Percentiles rank a stretch among this genome's conserved stretches.
Conservation (phyloP, 257 asterid species). For the Ocimum tenuiflorum region DNA sequence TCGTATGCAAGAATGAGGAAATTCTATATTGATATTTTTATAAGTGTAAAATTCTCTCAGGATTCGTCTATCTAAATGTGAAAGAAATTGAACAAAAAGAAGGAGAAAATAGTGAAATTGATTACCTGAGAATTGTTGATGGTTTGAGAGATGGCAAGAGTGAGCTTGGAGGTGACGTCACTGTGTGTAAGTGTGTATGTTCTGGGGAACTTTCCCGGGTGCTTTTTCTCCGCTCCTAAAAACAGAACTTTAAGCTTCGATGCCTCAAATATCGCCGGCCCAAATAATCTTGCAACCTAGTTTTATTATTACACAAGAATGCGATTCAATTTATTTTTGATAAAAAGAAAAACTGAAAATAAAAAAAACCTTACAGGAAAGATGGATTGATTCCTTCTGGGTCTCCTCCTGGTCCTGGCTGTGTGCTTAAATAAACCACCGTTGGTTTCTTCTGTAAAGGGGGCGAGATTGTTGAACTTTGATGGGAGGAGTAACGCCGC, state of each 20-base stretch:
- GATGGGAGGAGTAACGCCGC: constrained; percentile 41
- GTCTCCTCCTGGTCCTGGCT: constrained; percentile 40
- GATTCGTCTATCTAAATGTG: too few species aligned
- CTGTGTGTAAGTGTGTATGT: constrained; percentile 79
- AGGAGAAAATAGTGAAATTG: background rate
- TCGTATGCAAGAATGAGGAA: too few species aligned
- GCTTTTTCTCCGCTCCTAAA: constrained; percentile 65
- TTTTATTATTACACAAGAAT: background rate
- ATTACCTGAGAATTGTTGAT: constrained; percentile 36
- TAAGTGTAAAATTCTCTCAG: too few species aligned
- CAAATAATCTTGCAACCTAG: constrained; percentile 84
- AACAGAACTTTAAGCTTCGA: constrained; percentile 68
- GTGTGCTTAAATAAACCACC: constrained; percentile 28
- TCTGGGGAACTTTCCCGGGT: constrained; percentile 71
- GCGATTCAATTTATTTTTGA: background rate
- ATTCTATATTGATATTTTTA: too few species aligned
- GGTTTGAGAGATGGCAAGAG: constrained; percentile 58
- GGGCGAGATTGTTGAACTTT: constrained; percentile 24
- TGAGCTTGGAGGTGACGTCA: constrained; percentile 69
- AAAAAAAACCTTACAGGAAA: constrained; percentile 44
- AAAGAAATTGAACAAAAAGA: background rate
- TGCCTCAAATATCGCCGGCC: constrained; percentile 77
- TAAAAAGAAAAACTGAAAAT: background rate
- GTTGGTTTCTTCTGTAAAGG: constrained; percentile 21
- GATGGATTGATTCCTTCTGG: constrained; percentile 28